Conservation (phyloP, 495 filamentous ascomycete species). For the Talaromyces proteolyticus region DNA sequence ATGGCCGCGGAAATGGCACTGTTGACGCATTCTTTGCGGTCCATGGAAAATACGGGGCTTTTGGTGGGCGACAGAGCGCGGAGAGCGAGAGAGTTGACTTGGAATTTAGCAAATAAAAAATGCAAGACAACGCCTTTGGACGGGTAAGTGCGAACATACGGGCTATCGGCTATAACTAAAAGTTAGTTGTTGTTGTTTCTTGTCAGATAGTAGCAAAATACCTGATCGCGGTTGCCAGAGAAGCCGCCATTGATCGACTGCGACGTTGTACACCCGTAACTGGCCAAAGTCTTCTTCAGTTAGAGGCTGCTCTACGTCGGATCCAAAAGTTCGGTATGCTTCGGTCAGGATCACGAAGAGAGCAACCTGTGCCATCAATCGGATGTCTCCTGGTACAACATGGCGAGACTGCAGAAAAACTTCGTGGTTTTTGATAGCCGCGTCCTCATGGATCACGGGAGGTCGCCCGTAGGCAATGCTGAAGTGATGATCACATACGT, state of each 20-base stretch:
- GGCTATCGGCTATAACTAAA: constrained; percentile 29
- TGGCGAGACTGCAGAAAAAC: constrained; percentile 40
- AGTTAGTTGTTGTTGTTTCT: too few species aligned
- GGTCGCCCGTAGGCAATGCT: constrained; percentile 49
- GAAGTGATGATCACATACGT: constrained; percentile 53
- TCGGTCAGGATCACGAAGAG: constrained; percentile 52
- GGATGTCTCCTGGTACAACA: constrained; percentile 44
- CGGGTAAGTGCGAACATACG: constrained; percentile 50
- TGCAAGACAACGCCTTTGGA: constrained; percentile 55
- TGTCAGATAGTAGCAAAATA: too few species aligned
- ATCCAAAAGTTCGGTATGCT: constrained; percentile 51
- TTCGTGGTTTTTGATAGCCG: constrained; percentile 46
- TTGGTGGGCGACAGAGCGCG: constrained; percentile 44
- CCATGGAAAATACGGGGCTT: constrained; percentile 45
- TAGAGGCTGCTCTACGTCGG: constrained; percentile 46
- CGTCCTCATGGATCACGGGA: constrained; percentile 48
- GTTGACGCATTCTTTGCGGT: constrained; percentile 49
- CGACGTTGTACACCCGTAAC: constrained; percentile 46
- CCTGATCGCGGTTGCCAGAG: constrained; percentile 50
- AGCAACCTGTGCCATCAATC: constrained; percentile 50
- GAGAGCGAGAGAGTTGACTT: constrained; percentile 53
- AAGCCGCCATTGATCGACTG: constrained; percentile 50
- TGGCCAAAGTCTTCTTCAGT: constrained; percentile 48
- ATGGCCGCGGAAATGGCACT: constrained; percentile 52
- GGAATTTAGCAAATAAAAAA: constrained; percentile 56